A percentile compares a stretch with the other conserved stretches of the same genome.
Conservation (phyloP, 129 eudicot genomes). For the Sambucus nigra region DNA sequence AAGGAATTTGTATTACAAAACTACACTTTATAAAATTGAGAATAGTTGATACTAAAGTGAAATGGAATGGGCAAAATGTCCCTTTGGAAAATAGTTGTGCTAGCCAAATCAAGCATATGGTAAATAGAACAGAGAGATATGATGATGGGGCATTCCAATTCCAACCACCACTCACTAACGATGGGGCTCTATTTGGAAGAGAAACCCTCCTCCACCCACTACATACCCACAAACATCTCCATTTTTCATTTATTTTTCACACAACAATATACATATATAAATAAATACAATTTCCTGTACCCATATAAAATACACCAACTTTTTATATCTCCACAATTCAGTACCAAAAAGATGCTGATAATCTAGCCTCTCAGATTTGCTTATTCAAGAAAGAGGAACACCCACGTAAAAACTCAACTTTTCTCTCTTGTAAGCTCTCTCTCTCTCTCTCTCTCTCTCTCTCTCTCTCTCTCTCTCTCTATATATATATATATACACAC, state of each 20-base stretch:
- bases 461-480: too few species aligned
- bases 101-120: too few species aligned
- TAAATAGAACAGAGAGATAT: constrained; percentile 6
- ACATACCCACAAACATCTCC: constrained; percentile 21
- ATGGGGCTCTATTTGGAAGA: constrained; percentile 50
- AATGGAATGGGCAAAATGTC: too few species aligned
- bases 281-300: background rate
- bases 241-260: background rate
- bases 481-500: too few species aligned
- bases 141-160: constrained; percentile 13
- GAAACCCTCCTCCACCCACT: constrained; percentile 65
- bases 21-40: too few species aligned
- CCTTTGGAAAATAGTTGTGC: too few species aligned
- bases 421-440: constrained; percentile 5
- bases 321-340: background rate
- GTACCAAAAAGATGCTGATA: background rate
- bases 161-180: constrained; percentile 61
- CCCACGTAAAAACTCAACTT: constrained; percentile 2
- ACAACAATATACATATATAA: background rate
- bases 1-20: too few species aligned
- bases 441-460: background rate
- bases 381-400: constrained; percentile 3
- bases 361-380: background rate
- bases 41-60: too few species aligned
- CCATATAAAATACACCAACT: background rate